Conservation (phyloP, 257 asterid genomes). For the Lantana camara region DNA sequence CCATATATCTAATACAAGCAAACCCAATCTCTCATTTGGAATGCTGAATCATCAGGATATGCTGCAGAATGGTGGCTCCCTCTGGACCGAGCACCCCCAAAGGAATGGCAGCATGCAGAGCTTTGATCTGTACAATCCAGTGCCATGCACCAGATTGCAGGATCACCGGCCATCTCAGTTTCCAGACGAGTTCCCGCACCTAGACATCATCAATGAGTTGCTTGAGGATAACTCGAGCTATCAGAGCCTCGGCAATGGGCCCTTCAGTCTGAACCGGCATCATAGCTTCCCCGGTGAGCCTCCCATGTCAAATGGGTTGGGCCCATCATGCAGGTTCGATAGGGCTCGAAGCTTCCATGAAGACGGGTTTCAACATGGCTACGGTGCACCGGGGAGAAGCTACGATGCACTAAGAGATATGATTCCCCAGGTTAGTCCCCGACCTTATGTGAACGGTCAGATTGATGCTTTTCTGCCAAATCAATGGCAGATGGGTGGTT, state of each 20-base stretch:
- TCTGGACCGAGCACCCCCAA: constrained; percentile 58
- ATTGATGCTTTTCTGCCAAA: constrained; percentile 50
- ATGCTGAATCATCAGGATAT: constrained; percentile 48
- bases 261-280: constrained; percentile 55
- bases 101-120: constrained; percentile 46
- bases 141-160: constrained; percentile 36
- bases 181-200: constrained; percentile 54
- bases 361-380: constrained; percentile 46
- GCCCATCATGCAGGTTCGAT: constrained; percentile 59
- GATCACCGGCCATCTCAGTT: constrained; percentile 45
- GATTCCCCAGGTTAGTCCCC: constrained; percentile 47
- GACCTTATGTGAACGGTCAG: constrained; percentile 54
- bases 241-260: constrained; percentile 49
- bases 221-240: constrained; percentile 60
- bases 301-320: constrained; percentile 38
- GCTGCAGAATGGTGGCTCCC: constrained; percentile 53
- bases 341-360: constrained; percentile 53
- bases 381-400: constrained; percentile 43
- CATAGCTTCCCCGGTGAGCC: constrained; percentile 64
- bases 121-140: constrained; percentile 43
- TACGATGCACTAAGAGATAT: constrained; percentile 52
- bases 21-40: constrained; percentile 61
- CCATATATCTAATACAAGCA: constrained; percentile 33
- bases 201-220: constrained; percentile 77
- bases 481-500: constrained; percentile 76